A percentile compares a stretch with the other conserved stretches of the same genome.
Conservation (phyloP, 176 grass and related monocot species). For the Olyra latifolia region DNA sequence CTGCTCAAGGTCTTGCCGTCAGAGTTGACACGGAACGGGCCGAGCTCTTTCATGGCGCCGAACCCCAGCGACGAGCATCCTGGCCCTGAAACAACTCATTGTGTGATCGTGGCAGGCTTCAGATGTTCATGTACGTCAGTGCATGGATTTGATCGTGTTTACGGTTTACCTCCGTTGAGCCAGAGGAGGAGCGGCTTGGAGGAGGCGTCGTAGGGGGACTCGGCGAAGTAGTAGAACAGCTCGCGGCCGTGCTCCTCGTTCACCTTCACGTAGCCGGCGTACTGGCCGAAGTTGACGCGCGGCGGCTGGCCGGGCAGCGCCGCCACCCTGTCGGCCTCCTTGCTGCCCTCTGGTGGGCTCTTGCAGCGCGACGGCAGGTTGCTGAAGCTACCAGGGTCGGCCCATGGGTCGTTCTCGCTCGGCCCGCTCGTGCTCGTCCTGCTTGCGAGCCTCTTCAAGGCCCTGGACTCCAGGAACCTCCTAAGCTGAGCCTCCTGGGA, state of each 20-base stretch:
- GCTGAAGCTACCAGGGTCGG: background rate
- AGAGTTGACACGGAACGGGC: constrained; percentile 48
- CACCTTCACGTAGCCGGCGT: constrained; percentile 53
- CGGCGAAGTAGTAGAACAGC: constrained; percentile 69
- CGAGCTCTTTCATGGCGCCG: constrained; percentile 63
- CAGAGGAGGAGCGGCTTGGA: constrained; percentile 57
- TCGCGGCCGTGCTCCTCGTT: constrained; percentile 24
- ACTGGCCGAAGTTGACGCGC: constrained; percentile 43
- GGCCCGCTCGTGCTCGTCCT: background rate
- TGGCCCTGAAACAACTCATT: background rate
- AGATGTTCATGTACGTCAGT: no score
- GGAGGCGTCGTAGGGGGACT: constrained; percentile 13
- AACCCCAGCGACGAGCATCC: constrained; percentile 56
- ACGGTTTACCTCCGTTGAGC: constrained; percentile 55
- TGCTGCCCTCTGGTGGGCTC: background rate
- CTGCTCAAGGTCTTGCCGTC: constrained; percentile 42
- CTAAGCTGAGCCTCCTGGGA: constrained; percentile 25
- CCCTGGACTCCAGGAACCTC: constrained; percentile 23
- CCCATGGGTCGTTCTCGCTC: background rate
- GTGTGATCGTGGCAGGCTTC: no score
- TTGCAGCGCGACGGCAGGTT: background rate
- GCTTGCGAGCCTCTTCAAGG: background rate
- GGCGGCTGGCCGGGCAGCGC: constrained; percentile 48
- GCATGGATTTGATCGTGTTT: no score
- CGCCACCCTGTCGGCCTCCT: constrained; percentile 33